Percentiles rank a stretch among this genome's conserved stretches.
Conservation (phyloP, 805 yeast species). For the Kurtzmaniella fragi region DNA sequence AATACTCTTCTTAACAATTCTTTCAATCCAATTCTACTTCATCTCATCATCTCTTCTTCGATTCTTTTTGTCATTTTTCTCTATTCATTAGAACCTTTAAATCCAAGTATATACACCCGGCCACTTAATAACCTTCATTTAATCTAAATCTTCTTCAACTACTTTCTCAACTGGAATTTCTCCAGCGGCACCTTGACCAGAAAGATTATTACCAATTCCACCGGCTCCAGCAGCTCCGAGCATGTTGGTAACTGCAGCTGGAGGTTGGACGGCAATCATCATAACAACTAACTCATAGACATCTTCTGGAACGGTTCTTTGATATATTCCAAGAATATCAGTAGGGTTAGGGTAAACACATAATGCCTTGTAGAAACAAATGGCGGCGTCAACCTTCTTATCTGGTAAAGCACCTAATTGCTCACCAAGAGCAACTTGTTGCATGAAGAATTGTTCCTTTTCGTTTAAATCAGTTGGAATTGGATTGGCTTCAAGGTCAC, state of each 20-base stretch:
- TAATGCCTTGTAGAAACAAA: conserved; percentile 88
- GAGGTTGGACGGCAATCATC: conserved; percentile 90
- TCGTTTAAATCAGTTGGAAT: conserved; percentile 63
- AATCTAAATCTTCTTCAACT: conserved; percentile 31
- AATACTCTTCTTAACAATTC: too few relatives aligned
- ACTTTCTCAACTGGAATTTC: conserved; percentile 13
- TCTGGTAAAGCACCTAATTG: conserved; percentile 63
- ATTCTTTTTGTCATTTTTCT: too few relatives aligned
- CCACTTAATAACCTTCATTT: conserved; percentile 2
- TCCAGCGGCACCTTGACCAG: conserved; percentile 6
- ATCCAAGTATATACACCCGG: too few relatives aligned
- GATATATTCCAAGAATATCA: conserved; percentile 83
- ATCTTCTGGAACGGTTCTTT: conserved; percentile 77
- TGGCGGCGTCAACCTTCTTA: conserved; percentile 76
- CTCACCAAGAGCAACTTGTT: conserved; percentile 83
- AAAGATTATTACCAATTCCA: conserved; percentile 6
- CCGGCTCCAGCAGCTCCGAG: conserved; percentile 41
- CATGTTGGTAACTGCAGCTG: conserved; percentile 67
- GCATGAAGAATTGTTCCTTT: conserved; percentile 76
- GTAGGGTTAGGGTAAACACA: conserved; percentile 93
- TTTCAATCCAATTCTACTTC: too few relatives aligned
- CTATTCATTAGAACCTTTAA: too few relatives aligned
- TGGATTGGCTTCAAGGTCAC: conserved; percentile 67
- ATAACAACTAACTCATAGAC: conserved; percentile 79
- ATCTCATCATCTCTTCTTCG: too few relatives aligned